These are phyloP conservation scores for Amniculicola lignicola DNA, from an alignment of 495 filamentous ascomycete genomes.

Conservation along the genomic window DNA sequence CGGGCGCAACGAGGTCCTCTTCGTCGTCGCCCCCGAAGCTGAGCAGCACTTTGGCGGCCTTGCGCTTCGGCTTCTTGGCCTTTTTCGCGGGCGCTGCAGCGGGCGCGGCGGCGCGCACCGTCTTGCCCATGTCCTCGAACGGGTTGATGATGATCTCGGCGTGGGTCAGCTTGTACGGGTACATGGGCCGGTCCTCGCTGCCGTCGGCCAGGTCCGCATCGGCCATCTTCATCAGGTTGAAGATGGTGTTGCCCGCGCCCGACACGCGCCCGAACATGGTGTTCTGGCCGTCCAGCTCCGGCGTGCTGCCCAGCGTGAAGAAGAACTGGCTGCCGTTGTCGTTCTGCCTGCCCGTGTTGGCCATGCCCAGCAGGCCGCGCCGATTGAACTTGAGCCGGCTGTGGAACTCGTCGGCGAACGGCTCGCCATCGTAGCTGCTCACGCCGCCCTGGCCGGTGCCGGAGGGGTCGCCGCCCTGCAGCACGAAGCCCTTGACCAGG, in stretches of 20 bases:
- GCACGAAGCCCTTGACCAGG: constrained; percentile 82
- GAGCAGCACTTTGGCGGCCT: constrained; percentile 72
- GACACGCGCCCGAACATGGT: constrained; percentile 78
- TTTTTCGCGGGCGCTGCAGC: constrained; percentile 47
- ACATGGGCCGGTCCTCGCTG: constrained; percentile 79
- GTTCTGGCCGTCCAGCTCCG: constrained; percentile 77
- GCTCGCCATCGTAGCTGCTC: constrained; percentile 82
- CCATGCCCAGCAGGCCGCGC: constrained; percentile 89
- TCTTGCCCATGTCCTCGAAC: constrained; percentile 80
- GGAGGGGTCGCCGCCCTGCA: constrained; percentile 85
- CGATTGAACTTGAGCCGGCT: constrained; percentile 88
- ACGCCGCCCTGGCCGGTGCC: constrained; percentile 88
- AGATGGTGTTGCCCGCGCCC: constrained; percentile 91
- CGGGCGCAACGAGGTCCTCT: constrained; percentile 56
- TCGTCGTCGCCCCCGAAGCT: constrained; percentile 89
- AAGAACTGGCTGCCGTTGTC: constrained; percentile 97
- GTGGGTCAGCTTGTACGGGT: constrained; percentile 74
- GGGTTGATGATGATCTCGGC: constrained; percentile 87
- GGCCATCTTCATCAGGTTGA: constrained; percentile 88
- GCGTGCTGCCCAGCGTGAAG: constrained; percentile 77
- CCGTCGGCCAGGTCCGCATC: constrained; percentile 71
- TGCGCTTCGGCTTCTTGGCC: constrained; percentile 77
- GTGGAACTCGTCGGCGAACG: constrained; percentile 89
- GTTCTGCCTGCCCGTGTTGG: constrained; percentile 69
- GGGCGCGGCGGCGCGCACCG: constrained; percentile 49